These are phyloP conservation scores for Neopestalotiopsis clavispora DNA, from an alignment of 2,329 filamentous ascomycete species.

Conservation along the genomic window DNA sequence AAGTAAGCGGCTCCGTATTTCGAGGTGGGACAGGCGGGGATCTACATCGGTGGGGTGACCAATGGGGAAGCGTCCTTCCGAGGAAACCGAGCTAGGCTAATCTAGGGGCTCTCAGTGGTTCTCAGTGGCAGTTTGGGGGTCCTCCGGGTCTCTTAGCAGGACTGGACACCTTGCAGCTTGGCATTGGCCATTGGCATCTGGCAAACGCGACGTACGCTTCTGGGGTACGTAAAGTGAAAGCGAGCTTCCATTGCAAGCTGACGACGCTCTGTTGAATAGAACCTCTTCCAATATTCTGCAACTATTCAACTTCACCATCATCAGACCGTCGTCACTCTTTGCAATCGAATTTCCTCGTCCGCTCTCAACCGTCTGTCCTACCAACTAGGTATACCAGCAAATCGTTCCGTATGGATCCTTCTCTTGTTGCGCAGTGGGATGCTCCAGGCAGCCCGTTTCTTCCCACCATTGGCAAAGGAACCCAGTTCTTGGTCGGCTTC, in stretches of 20 bases:
- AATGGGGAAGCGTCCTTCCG: neutral
- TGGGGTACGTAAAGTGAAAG: neutral
- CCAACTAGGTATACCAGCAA: neutral
- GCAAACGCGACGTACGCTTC: neutral
- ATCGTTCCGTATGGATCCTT: constrained; percentile 69
- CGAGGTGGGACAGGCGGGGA: neutral
- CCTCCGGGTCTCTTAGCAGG: neutral
- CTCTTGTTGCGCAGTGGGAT: constrained; percentile 91
- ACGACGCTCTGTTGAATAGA: neutral
- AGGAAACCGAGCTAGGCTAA: neutral
- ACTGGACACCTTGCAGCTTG: constrained; percentile 1
- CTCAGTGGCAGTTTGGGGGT: neutral
- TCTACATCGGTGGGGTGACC: neutral
- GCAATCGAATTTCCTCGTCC: neutral
- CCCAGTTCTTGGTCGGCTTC: constrained; percentile 84
- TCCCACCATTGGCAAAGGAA: constrained; percentile 79
- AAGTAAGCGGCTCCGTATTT: neutral
- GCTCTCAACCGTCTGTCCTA: neutral
- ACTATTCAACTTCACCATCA: neutral
- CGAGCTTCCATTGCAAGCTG: neutral
- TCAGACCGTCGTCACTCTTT: neutral
- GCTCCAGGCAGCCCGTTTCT: constrained; percentile 85
- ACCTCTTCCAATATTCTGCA: neutral
- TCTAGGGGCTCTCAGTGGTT: neutral
- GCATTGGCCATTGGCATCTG: neutral